Evolutionary conservation across 2,329 filamentous ascomycete species (phyloP).

Genomic region (Ophidiomyces ophidiicola): DNA sequence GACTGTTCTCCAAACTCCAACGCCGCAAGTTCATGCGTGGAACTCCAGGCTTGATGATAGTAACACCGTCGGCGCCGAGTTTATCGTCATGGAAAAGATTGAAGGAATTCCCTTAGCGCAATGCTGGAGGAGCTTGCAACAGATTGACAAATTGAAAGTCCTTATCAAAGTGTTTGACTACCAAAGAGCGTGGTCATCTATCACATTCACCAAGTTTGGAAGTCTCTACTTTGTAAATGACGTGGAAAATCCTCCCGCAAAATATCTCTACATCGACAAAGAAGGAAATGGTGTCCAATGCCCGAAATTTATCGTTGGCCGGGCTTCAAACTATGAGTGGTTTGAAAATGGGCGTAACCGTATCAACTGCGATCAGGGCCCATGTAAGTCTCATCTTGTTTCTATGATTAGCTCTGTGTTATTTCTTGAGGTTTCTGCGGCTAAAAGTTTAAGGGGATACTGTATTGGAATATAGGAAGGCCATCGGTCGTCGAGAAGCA

Average conservation of each 20-base stretch:
- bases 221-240: constrained; percentile 20
- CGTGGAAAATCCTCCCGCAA: neutral
- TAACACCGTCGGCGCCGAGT: constrained; percentile 2
- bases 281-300: constrained; percentile 10
- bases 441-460: constrained; percentile 19
- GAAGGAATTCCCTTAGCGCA: constrained; percentile 22
- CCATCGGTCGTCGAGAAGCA: constrained; percentile 26
- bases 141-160: constrained; percentile 20
- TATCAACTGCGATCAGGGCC: constrained; percentile 26
- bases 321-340: constrained; percentile 24
- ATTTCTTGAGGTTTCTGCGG: neutral
- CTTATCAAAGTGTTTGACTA: constrained; percentile 21
- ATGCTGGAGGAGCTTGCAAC: constrained; percentile 23
- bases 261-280: constrained; percentile 16
- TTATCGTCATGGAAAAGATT: constrained; percentile 20
- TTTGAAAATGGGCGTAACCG: constrained; percentile 23
- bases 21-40: constrained; percentile 11
- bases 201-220: constrained; percentile 20
- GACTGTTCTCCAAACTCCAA: constrained; percentile 4
- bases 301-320: constrained; percentile 27
- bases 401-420: no score
- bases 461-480: constrained; percentile 23
- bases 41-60: neutral
- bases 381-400: constrained; percentile 24
- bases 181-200: constrained; percentile 24